These are phyloP conservation scores for Wallacemonas sp. DNA, from an alignment of 208 protist species.

Conservation along the genomic window DNA sequence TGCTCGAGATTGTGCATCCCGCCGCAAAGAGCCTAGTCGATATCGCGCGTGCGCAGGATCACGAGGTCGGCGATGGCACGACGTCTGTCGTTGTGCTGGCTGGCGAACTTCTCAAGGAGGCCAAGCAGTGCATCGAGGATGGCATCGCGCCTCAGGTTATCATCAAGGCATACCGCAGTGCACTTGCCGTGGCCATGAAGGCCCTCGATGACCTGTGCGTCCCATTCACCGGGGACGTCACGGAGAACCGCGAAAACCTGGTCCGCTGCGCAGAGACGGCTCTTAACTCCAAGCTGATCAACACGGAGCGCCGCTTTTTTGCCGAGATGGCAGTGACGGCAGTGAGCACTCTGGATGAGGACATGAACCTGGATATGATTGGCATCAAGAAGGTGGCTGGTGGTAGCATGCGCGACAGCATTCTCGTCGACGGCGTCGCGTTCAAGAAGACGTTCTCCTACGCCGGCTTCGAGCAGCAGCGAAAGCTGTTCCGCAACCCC, in stretches of 20 bases:
- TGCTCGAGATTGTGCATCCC: slow-evolving; percentile 99
- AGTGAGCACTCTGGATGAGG: slow-evolving; percentile 94
- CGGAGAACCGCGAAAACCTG: slow-evolving; percentile 66
- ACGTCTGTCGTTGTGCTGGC: slow-evolving; percentile 99
- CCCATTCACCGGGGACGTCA: slow-evolving; percentile 66
- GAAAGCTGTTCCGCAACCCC: slow-evolving; percentile 97
- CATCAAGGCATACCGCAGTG: slow-evolving; percentile 94
- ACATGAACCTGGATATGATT: slow-evolving; percentile 98
- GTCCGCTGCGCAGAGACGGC: slow-evolving; percentile 98
- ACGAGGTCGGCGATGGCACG: slow-evolving; percentile 99
- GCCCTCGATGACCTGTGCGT: slow-evolving; percentile 94
- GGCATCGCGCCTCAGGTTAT: slow-evolving; percentile 99
- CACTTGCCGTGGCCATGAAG: slow-evolving; percentile 75
- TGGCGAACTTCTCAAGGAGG: slow-evolving; percentile 97
- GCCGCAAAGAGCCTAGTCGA: slow-evolving; percentile 99
- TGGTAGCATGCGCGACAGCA: slow-evolving; percentile 98
- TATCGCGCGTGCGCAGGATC: slow-evolving; percentile 98
- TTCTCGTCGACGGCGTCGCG: slow-evolving; percentile 99
- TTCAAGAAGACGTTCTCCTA: slow-evolving; percentile 99
- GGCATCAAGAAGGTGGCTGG: slow-evolving; percentile 99
- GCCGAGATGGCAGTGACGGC: slow-evolving; percentile 99
- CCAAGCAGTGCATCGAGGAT: slow-evolving; percentile 99
- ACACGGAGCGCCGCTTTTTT: slow-evolving; percentile 97
- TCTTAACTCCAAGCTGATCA: slow-evolving; percentile 99
- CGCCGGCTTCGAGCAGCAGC: slow-evolving; percentile 99